phyloP scores from a whole-genome alignment of 768 basidiomycete genomes.

The Suillus fuscotomentosus region DNA sequence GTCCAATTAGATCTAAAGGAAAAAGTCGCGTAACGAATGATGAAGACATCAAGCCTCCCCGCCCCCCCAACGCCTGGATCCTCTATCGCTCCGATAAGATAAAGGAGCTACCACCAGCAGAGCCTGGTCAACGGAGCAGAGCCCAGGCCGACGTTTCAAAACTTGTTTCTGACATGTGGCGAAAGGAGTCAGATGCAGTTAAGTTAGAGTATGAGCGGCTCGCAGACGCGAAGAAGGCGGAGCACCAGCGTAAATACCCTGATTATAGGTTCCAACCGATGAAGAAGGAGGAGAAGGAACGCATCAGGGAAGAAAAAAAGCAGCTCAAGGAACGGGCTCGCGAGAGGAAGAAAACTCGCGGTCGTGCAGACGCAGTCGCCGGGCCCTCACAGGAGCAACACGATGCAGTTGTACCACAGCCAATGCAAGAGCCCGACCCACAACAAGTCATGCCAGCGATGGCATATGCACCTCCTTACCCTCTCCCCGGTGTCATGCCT shows the following conservation, averaged over 20 bases:
- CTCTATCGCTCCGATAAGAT: constrained; percentile 68
- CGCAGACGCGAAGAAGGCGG: constrained; percentile 52
- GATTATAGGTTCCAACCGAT: constrained; percentile 56
- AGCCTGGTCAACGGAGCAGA: constrained; percentile 32
- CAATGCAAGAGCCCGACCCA: background rate
- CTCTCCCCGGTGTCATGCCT: constrained; percentile 8
- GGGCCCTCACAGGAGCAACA: background rate
- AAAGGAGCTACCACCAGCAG: constrained; percentile 37
- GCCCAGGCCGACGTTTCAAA: constrained; percentile 67
- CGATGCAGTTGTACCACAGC: background rate
- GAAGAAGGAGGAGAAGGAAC: constrained; percentile 51
- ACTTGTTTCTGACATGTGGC: constrained; percentile 65
- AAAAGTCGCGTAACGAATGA: constrained; percentile 9
- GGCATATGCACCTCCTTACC: constrained; percentile 1
- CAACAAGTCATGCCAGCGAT: background rate
- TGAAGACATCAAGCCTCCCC: constrained; percentile 38
- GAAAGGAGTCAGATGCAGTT: constrained; percentile 44
- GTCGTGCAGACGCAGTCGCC: constrained; percentile 17
- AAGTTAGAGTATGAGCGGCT: constrained; percentile 50
- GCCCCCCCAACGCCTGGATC: constrained; percentile 85
- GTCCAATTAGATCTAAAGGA: constrained; percentile 15
- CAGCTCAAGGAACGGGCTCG: constrained; percentile 38
- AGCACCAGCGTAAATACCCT: constrained; percentile 52
- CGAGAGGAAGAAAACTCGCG: constrained; percentile 20
- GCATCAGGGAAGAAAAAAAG: constrained; percentile 39